Base-by-base conservation (phyloP, 2,329 filamentous ascomycete genomes). In the Colletotrichum aenigma region DNA sequence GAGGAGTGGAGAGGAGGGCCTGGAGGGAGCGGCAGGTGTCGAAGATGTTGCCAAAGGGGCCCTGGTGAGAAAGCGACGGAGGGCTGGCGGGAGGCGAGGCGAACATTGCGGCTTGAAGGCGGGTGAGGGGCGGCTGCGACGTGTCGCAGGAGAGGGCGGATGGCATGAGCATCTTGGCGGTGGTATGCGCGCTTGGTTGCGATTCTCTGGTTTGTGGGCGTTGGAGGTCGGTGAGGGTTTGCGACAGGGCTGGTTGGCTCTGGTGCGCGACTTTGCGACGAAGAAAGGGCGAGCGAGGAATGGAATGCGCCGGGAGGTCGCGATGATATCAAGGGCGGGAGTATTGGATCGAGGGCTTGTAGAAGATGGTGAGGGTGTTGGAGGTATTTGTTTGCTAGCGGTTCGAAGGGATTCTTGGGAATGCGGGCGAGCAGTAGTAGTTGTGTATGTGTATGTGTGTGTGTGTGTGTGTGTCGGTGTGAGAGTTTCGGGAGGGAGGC, bases 11-110 rank as follows among this genome's bases (percentile, higher is more conserved):
- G 75, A 93, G 87, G 79, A 93, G 89, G 4, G 89, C 89, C 80
- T 93, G 91, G 1, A 93, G 88, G 7, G 89, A 90, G 82, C 90
- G 91, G 81, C 91, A 93, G 62, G 91, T 90, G 76, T 85, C 88
- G 82, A 91, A 89, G 80, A 93, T 88, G 83, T 89, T 90, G 81
- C 86, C 86, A 78, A 92, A 84, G 24, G 89, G 84, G 67, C 84
- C 84, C 76, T 88, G 85, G 26, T 88, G 82, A 52, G 86, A 87
- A 61, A 85, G 80, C 34, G 86, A 84, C 7, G 89, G 88, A 70
- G 90, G 89, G 82, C 89, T 89, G 79, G 90, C 86, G 70, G 91
- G 91, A 66, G 91, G 91, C 68, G 91, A 92, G 77, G 89, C 88
- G 82, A 92, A 88, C 80, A 90, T 86, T 60, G 88, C 81, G 34